Conservation (phyloP, 768 basidiomycete species). For the Trametes sanguinea region DNA sequence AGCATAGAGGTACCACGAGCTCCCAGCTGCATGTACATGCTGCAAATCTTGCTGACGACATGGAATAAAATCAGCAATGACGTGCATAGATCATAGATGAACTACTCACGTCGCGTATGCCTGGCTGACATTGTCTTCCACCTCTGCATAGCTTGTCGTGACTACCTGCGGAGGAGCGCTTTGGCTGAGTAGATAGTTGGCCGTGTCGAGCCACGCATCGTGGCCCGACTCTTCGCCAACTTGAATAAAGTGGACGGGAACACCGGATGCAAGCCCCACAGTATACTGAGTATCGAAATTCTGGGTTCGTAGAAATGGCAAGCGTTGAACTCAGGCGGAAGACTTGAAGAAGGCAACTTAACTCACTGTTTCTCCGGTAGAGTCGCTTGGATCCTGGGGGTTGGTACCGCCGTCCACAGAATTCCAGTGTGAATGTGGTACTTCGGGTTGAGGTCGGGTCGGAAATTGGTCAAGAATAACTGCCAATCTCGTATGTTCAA, state of each 20-base stretch:
- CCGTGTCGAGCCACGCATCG: conserved; percentile 36
- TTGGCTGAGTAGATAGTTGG: conserved; percentile 30
- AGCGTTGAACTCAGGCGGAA: too few relatives aligned
- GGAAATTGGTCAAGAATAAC: conserved; percentile 30
- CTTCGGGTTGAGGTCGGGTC: conserved; percentile 26
- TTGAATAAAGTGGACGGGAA: conserved; percentile 36
- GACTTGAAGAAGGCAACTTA: background rate
- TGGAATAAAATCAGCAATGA: background rate
- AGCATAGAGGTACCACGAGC: conserved; percentile 38
- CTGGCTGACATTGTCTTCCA: conserved; percentile 30
- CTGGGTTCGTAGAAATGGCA: conserved; percentile 8
- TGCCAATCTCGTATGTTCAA: conserved; percentile 35
- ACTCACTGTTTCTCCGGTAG: conserved; percentile 34
- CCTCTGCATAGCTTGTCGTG: conserved; percentile 37
- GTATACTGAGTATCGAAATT: conserved; percentile 41
- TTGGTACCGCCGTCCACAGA: conserved; percentile 35
- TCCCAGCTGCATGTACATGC: conserved; percentile 38
- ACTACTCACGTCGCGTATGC: conserved; percentile 30
- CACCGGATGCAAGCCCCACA: conserved; percentile 35
- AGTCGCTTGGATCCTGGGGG: conserved; percentile 25
- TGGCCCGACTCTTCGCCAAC: conserved; percentile 33
- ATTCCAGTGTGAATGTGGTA: conserved; percentile 31
- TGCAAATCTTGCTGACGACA: conserved; percentile 33
- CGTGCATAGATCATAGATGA: too few relatives aligned
- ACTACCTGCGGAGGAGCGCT: conserved; percentile 32